Evolutionary conservation across 805 yeast genomes (phyloP), one percentile per base, ranked within the genome.

Genomic region (Hanseniaspora mollemarum): DNA sequence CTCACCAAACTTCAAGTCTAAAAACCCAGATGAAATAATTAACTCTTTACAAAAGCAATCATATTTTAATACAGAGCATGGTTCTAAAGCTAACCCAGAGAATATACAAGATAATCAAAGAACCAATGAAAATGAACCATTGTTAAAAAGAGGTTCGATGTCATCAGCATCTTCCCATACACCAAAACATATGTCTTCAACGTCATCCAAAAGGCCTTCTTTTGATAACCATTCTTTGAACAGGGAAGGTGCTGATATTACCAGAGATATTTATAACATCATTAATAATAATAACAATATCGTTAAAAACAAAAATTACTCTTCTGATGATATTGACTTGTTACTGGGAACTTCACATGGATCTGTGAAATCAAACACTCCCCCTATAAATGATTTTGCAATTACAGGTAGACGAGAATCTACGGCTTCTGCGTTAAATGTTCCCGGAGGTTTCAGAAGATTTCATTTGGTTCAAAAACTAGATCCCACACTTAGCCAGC

Each of bases 361-460:
- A 1, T 46, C 50, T 16, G 6, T 46, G 25, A 46, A 41, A 39
- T 46, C 50, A 21, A 44, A 33, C 9, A 22, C 41, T 26, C 35
- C 50, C 8, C 44, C 50, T 4, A 12, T 35, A 1, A 15, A 19
- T 7, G 50, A 35, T 6, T 38, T 18, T 38, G 43, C 46, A 29
- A 59, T 54, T 53, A 43, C 60, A 4, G 59, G 59, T 9, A 69
- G 87, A 58, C 67, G 84, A 44, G 78, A 77, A 13, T 78, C 87
- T 0, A 67, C 72, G 12, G 90, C 88, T 0, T 75, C 84, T 50
- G 78, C 78, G 1, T 62, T 84, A 39, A 78, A 82, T 55, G 80
- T 83, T 10, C 94, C 94, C 0, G 92, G 92, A 48, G 94, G 92
- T 0, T 84, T 84, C 63, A 71, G 94, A 63, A 70, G 94, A 58